Percentiles rank a stretch among this genome's conserved stretches.
Conservation (phyloP, 805 yeast genomes). For the Metschnikowia hibisci region DNA sequence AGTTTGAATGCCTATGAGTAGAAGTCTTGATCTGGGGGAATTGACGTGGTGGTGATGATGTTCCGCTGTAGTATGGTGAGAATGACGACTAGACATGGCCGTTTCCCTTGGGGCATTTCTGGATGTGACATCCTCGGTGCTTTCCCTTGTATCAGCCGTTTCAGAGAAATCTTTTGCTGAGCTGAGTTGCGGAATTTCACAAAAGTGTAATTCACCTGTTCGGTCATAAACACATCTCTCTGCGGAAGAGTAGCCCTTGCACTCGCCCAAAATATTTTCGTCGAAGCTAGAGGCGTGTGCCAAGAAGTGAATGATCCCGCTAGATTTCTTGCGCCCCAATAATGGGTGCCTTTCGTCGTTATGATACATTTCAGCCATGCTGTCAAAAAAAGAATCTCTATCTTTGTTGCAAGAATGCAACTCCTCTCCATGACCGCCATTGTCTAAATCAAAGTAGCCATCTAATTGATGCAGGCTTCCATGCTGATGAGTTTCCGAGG, state of each 20-base stretch:
- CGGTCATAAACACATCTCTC: slow-evolving; percentile 28
- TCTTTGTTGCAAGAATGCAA: neutral
- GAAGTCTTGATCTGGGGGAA: slow-evolving; percentile 71
- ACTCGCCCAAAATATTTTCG: slow-evolving; percentile 36
- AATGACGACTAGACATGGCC: slow-evolving; percentile 5
- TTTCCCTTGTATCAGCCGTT: neutral
- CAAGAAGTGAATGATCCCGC: slow-evolving; percentile 27
- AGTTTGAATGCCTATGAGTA: slow-evolving; percentile 88
- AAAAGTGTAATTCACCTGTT: slow-evolving; percentile 28
- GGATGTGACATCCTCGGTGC: neutral
- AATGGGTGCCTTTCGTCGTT: slow-evolving; percentile 8
- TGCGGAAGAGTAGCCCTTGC: slow-evolving; percentile 47
- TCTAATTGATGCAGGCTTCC: neutral
- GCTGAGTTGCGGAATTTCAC: slow-evolving; percentile 35
- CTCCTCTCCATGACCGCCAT: neutral
- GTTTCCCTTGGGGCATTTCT: neutral
- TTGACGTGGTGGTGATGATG: slow-evolving; percentile 79
- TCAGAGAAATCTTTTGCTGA: neutral
- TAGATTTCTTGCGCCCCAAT: slow-evolving; percentile 16
- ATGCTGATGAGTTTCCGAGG: neutral
- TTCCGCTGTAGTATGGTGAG: slow-evolving; percentile 16
- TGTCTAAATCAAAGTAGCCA: slow-evolving; percentile 2
- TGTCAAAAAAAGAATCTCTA: neutral
- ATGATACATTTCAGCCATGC: neutral
- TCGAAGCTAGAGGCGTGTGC: slow-evolving; percentile 19